These are phyloP conservation scores for Xylaria sp. DNA, from an alignment of 2,329 filamentous ascomycete species.

Conservation along the genomic window DNA sequence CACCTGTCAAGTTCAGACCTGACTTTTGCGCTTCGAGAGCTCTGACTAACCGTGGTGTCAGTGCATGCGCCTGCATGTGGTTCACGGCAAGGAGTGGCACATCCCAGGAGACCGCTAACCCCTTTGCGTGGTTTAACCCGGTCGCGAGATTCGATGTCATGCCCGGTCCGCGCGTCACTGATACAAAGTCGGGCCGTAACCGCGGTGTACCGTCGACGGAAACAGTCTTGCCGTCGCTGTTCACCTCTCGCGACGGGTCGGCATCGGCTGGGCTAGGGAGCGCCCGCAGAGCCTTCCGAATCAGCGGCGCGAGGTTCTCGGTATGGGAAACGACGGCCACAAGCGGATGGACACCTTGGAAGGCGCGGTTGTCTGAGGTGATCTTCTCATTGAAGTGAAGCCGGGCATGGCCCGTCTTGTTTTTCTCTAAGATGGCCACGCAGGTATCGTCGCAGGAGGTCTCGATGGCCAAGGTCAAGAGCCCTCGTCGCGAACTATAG, in stretches of 20 bases:
- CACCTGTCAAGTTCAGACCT: neutral
- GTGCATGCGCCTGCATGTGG: conserved; percentile 96
- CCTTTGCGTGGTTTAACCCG: conserved; percentile 85
- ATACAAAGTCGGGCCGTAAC: conserved; percentile 77
- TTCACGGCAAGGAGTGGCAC: conserved; percentile 85
- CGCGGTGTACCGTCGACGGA: conserved; percentile 41
- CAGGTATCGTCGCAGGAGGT: conserved; percentile 93
- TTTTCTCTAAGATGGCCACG: conserved; percentile 77
- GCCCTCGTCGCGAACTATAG: conserved; percentile 28
- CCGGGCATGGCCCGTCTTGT: conserved; percentile 49
- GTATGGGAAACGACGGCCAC: conserved; percentile 79
- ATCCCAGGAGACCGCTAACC: conserved; percentile 81
- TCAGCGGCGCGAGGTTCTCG: conserved; percentile 68
- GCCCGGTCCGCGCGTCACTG: conserved; percentile 87
- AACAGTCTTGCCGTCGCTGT: conserved; percentile 12
- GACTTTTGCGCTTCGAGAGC: conserved; percentile 55
- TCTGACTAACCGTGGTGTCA: conserved; percentile 79
- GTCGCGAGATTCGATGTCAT: conserved; percentile 80
- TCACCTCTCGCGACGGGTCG: neutral
- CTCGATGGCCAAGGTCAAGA: conserved; percentile 75
- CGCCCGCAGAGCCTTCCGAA: conserved; percentile 65
- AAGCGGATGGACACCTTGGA: conserved; percentile 80
- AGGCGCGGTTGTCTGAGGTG: conserved; percentile 78
- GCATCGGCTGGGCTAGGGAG: conserved; percentile 48
- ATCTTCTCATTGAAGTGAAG: conserved; percentile 82